Base-by-base conservation (phyloP, 2,329 filamentous ascomycete genomes). In the Emergomyces africanus region DNA sequence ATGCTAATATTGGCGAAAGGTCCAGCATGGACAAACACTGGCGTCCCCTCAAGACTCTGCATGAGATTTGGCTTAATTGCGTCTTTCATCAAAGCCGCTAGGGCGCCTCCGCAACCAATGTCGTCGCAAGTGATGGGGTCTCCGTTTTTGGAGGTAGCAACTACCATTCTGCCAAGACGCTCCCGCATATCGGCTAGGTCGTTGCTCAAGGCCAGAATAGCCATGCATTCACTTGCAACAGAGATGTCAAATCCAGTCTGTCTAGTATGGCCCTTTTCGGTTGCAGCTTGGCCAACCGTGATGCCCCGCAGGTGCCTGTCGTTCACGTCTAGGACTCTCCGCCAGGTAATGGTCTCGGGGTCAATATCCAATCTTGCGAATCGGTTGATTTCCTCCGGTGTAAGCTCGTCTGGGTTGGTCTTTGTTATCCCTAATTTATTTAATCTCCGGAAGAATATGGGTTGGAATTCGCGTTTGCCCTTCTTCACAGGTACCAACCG, bases 1-100 rank as follows among this genome's bases (percentile, higher is more conserved):
- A 99, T 97, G 74, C 87, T 92, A 72, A 99, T 99, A 75, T 99
- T 99, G 70, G 94, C 94, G 68, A 99, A 99, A 18, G 94, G 94
- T 4, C 94, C 94, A 25, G 94, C 94, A 70, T 99, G 94, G 15
- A 99, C 94, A 70, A 99, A 95, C 2, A 97, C 94, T 0, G 94
- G 94, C 8, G 94, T 99, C 33, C 94, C 94, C 73, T 99, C 94
- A 57, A 99, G 79, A 35, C 90, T 96, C 75, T 99, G 94, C 94
- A 99, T 97, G 64, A 99, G 79, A 77, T 96, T 99, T 61, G 94
- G 94, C 81, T 99, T 99, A 77, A 97, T 95, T 59, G 94, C 91
- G 74, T 99, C 94, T 77, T 88, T 94, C 89, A 99, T 96, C 68
- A 99, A 80, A 35, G 91, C 92, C 49, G 94, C 90, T 64, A 99